Base-by-base conservation (phyloP, 805 yeast species). In the Candida coquimbonensis region DNA sequence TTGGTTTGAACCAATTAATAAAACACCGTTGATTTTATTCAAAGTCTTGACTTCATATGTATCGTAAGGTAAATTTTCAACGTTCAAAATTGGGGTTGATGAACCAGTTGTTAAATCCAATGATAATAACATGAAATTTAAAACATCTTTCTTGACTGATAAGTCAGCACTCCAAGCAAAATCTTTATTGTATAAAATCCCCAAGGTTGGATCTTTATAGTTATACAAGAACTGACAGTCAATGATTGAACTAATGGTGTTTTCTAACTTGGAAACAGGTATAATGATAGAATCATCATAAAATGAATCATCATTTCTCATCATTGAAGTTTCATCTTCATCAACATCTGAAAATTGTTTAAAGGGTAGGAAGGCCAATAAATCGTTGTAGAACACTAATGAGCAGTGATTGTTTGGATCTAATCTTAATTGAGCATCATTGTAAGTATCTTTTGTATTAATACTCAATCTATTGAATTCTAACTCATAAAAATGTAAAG, bases 401-500 rank as follows among this genome's bases (percentile, higher is more conserved):
- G 78, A 73, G 56, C 82, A 77, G 8, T 75, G 65, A 26, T 70
- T 68, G 43, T 70, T 72, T 0, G 95, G 87, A 47, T 86, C 96
- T 37, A 62, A 52, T 21, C 55, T 47, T 46, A 64, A 52, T 26
- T 60, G 53, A 9, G 60, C 43, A 50, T 67, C 50, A 54, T 57
- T 53, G 24, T 38, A 36, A 5, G 37, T 47, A 7, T 43, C 42
- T 27, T 63, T 53, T 21, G 64, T 64, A 44, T 73, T 78, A 40
- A 73, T 66, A 2, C 80, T 72, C 11, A 72, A 56, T 32, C 72
- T 68, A 37, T 73, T 74, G 42, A 88, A 68, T 25, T 78, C 77
- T 38, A 78, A 76, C 55, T 91, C 97, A 62, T 90, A 93, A 60
- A 77, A 88, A 65, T 93, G 99, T 43, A 93, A 67, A 42, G 96